Evolutionary conservation across 331 rosid genomes (phyloP), one percentile per base, ranked within the genome.

Genomic region (Malus hybrid): DNA sequence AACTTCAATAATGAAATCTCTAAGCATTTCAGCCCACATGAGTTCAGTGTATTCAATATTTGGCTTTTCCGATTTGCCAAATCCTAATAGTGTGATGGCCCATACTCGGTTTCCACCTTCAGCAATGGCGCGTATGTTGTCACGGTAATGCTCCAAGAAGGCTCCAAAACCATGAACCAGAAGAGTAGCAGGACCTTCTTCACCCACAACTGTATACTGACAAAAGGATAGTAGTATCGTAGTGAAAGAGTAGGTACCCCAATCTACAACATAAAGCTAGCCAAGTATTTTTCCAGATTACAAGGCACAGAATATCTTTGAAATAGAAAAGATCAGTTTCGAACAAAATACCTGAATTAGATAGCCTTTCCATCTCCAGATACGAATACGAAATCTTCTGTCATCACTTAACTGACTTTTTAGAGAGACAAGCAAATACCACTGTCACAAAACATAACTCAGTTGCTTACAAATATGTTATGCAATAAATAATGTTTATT

Each of bases 131-230:
- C 69, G 20, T 56, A 89, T 83, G 76, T 93, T 93, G 83, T 89
- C 91, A 56, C 92, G 96, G 78, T 76, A 93, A 71, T 93, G 98
- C 86, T 88, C 97, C 82, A 83, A 77, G 67, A 88, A 93, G 73
- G 97, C 98, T 48, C 98, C 97, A 86, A 93, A 93, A 80, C 98
- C 97, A 77, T 91, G 98, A 73, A 93, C 98, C 50, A 93, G 90
- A 82, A 91, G 90, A 73, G 82, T 69, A 71, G 96, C 90, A 60
- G 98, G 92, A 73, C 98, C 98, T 16, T 88, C 85, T 60, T 83
- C 80, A 76, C 98, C 97, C 18, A 79, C 75, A 86, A 86, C 86
- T 29, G 96, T 81, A 80, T 91, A 93, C 97, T 93, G 92, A 69
- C 69, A 34, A 73, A 75, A 82, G 27, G 68, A 46, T 65, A 71